Percentiles rank a stretch among this genome's conserved stretches.
These are phyloP conservation scores for Sisymbrium irio DNA, from an alignment of 345 rosid species.

Conservation along the genomic window DNA sequence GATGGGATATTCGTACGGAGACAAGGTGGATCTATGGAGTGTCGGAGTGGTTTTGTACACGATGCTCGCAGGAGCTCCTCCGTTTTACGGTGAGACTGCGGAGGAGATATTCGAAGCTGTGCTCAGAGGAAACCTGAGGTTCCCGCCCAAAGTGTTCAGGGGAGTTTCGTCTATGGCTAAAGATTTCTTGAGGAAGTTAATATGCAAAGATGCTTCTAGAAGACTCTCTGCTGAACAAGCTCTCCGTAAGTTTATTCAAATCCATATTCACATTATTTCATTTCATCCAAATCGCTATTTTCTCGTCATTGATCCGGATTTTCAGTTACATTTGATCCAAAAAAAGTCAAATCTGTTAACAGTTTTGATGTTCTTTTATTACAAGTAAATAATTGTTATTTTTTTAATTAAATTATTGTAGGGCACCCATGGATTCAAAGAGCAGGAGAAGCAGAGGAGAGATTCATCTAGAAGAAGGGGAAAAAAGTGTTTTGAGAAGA, in stretches of 20 bases:
- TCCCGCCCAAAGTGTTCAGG: slow-evolving; percentile 49
- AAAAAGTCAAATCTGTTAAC: neutral
- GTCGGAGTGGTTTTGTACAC: slow-evolving; percentile 70
- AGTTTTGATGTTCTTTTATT: neutral
- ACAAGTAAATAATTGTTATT: neutral
- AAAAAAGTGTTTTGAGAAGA: neutral
- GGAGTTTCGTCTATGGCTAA: slow-evolving; percentile 53
- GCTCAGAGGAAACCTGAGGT: slow-evolving; percentile 61
- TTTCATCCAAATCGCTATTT: neutral
- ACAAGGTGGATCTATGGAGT: slow-evolving; percentile 83
- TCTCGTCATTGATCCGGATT: neutral
- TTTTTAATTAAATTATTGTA: slow-evolving; percentile 12
- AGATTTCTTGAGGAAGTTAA: slow-evolving; percentile 77
- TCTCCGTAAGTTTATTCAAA: slow-evolving; percentile 47
- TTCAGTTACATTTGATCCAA: neutral
- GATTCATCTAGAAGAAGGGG: slow-evolving; percentile 4
- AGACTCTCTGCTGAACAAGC: slow-evolving; percentile 80
- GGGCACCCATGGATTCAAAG: slow-evolving; percentile 65
- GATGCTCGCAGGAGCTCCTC: slow-evolving; percentile 71
- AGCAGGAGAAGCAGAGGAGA: slow-evolving; percentile 47
- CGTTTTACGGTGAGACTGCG: slow-evolving; percentile 68
- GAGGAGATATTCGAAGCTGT: slow-evolving; percentile 67
- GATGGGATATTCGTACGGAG: slow-evolving; percentile 50
- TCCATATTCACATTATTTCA: no score
- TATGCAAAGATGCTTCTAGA: slow-evolving; percentile 62